Evolutionary conservation across 176 grass and related monocot species (phyloP).

Genomic region (Oryza coarctata): DNA sequence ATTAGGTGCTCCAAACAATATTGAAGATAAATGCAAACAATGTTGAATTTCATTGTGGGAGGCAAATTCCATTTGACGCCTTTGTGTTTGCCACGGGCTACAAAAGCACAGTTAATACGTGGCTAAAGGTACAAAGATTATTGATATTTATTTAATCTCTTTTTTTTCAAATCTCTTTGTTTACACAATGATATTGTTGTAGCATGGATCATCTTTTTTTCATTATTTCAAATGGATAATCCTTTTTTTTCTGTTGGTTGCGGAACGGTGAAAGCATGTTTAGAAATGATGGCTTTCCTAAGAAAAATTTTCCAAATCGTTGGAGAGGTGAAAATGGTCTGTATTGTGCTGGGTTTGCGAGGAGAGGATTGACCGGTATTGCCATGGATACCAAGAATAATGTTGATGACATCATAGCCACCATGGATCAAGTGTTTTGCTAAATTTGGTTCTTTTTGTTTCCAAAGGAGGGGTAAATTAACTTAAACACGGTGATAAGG

Average conservation of each 20-base stretch:
- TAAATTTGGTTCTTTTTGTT: background rate
- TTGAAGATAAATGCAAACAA: constrained; percentile 23
- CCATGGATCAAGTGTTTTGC: background rate
- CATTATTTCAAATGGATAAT: background rate
- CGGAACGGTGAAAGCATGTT: constrained; percentile 8
- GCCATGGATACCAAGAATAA: constrained; percentile 27
- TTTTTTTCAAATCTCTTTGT: background rate
- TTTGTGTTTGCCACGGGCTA: constrained; percentile 53
- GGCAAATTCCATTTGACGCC: background rate
- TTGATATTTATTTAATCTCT: background rate
- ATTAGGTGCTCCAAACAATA: background rate
- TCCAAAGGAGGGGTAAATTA: background rate
- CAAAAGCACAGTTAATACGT: constrained; percentile 28
- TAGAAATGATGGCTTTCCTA: constrained; percentile 18
- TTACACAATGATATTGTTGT: too few relatives aligned
- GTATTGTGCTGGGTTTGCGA: background rate
- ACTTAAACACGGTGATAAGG: background rate
- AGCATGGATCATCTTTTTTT: background rate
- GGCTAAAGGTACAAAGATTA: constrained; percentile 42
- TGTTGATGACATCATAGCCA: background rate
- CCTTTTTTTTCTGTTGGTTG: background rate
- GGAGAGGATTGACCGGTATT: constrained; percentile 23
- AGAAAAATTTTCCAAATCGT: constrained; percentile 22
- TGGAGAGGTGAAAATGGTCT: constrained; percentile 46
- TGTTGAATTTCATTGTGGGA: constrained; percentile 24